A percentile compares a stretch with the other conserved stretches of the same genome.
Evolutionary conservation across 164 flowering plant genomes (phyloP).

Genomic region (Stephania cephalantha): DNA sequence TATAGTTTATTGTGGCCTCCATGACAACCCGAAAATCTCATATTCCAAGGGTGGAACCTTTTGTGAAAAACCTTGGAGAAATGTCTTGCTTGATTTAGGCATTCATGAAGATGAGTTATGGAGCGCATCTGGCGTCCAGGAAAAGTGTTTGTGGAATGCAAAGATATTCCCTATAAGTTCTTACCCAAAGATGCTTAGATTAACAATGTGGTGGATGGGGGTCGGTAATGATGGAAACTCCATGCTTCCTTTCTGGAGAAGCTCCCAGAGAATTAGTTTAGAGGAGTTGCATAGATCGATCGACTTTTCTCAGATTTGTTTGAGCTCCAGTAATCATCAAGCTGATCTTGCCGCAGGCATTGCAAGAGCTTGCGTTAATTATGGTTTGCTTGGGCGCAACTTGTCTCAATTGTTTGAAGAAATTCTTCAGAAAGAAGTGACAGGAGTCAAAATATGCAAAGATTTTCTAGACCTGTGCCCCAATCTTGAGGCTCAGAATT

Average conservation of each 20-base stretch:
- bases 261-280: constrained; percentile 63
- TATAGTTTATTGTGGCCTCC: constrained; percentile 88
- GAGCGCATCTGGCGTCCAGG: constrained; percentile 37
- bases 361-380: constrained; percentile 76
- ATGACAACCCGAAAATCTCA: constrained; percentile 84
- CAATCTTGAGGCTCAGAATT: constrained; percentile 44
- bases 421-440: constrained; percentile 60
- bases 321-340: constrained; percentile 74
- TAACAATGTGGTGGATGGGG: constrained; percentile 88
- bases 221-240: constrained; percentile 27
- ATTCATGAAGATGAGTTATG: constrained; percentile 73
- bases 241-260: constrained; percentile 55
- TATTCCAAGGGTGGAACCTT: constrained; percentile 65
- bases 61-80: constrained; percentile 95
- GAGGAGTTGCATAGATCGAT: constrained; percentile 93
- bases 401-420: constrained; percentile 80
- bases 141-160: constrained; percentile 90
- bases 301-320: constrained; percentile 69
- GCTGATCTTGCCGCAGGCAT: constrained; percentile 90
- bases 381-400: constrained; percentile 87
- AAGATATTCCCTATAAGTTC: constrained; percentile 67
- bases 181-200: constrained; percentile 61
- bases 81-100: constrained; percentile 51
- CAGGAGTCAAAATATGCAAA: constrained; percentile 66
- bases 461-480: constrained; percentile 60